Conservation (phyloP, 2,329 filamentous ascomycete species). For the Ascochyta lentis region DNA sequence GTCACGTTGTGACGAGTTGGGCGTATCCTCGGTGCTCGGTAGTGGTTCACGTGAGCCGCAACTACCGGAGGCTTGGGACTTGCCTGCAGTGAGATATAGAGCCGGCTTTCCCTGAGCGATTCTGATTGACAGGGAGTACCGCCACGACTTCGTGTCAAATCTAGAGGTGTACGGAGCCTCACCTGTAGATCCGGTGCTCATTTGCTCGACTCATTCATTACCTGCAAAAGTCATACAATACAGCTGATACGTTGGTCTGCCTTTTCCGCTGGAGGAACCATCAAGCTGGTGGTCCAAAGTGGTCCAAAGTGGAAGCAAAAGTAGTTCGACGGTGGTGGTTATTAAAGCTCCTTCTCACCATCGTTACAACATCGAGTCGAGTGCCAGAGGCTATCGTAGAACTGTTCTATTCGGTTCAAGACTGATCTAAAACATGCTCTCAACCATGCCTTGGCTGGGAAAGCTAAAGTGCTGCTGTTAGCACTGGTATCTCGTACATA, state of each 20-base stretch:
- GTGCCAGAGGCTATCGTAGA: not conserved
- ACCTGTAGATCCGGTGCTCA: not conserved
- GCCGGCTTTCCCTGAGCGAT: not conserved
- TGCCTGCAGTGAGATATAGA: not conserved
- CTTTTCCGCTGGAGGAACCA: not conserved
- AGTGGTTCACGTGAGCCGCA: not conserved
- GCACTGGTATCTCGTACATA: conserved; percentile 14
- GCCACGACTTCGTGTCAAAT: not conserved
- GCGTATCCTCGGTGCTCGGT: conserved; percentile 12
- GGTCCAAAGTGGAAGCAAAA: not conserved
- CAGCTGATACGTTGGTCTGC: not conserved
- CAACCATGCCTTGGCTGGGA: conserved; percentile 11
- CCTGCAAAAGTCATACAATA: no score
- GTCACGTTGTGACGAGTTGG: not conserved
- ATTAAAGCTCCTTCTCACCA: not conserved
- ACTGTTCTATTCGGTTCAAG: conserved; percentile 5
- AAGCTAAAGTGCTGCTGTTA: conserved; percentile 3
- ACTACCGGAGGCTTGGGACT: not conserved
- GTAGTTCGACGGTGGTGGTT: not conserved
- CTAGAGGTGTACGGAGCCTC: not conserved
- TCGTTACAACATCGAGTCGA: not conserved
- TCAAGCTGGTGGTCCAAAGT: not conserved
- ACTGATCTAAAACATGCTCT: conserved; percentile 11
- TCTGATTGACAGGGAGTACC: not conserved
- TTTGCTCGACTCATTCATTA: not conserved